These are phyloP conservation scores for Colletotrichum tofieldiae DNA, from an alignment of 2,329 filamentous ascomycete species.

Conservation along the genomic window DNA sequence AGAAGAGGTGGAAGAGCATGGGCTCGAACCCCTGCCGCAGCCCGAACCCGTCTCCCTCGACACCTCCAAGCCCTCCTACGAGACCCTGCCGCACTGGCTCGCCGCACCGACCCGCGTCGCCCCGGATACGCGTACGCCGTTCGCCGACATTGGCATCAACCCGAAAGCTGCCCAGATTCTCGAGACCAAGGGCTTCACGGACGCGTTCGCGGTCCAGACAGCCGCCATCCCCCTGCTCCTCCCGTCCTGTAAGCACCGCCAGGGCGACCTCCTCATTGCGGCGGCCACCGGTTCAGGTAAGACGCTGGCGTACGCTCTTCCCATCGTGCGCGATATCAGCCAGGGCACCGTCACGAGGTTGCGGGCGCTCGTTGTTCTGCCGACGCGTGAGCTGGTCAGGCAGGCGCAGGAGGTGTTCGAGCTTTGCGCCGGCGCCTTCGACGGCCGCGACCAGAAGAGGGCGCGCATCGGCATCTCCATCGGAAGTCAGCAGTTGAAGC, in stretches of 20 bases:
- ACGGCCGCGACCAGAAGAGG: constrained; percentile 71
- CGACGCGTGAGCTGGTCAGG: constrained; percentile 89
- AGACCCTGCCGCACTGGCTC: constrained; percentile 86
- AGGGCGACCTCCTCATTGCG: constrained; percentile 89
- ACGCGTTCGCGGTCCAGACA: constrained; percentile 86
- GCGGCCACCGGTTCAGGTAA: constrained; percentile 97
- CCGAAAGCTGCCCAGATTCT: constrained; percentile 74
- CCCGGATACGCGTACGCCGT: constrained; percentile 72
- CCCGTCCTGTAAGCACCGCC: constrained; percentile 71
- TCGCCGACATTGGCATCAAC: constrained; percentile 75
- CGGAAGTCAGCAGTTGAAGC: constrained; percentile 82
- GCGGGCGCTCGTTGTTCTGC: constrained; percentile 87
- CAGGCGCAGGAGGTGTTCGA: constrained; percentile 88
- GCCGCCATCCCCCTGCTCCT: constrained; percentile 86
- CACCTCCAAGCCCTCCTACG: constrained; percentile 76
- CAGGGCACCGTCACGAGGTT: constrained; percentile 76
- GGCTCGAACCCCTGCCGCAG: constrained; percentile 86
- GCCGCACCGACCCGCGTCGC: constrained; percentile 80
- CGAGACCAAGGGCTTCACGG: constrained; percentile 76
- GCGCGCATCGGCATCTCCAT: constrained; percentile 87
- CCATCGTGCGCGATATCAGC: constrained; percentile 84
- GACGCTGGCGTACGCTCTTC: constrained; percentile 91
- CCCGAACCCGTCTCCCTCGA: constrained; percentile 74
- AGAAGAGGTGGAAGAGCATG: constrained; percentile 70
- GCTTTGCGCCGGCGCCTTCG: constrained; percentile 76